These are phyloP conservation scores for Leishmania lainsoni DNA, from an alignment of 208 protist genomes.

Conservation along the genomic window DNA sequence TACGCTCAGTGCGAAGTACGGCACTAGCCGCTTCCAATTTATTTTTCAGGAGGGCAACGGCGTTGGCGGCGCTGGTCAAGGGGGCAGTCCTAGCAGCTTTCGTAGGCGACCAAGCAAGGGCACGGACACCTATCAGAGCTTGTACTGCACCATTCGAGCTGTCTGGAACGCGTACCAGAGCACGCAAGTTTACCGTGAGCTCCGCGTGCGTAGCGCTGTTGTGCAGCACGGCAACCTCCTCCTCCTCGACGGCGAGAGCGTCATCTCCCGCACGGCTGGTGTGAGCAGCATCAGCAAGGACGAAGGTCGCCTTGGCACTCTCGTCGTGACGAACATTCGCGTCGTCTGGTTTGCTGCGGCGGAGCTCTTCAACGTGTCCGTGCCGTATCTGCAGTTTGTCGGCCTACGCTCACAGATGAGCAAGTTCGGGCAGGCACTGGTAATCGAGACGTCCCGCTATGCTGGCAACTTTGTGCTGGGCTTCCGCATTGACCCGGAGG, in stretches of 20 bases:
- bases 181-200: slow-evolving; percentile 92
- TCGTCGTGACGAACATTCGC: slow-evolving; percentile 95
- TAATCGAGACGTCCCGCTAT: slow-evolving; percentile 74
- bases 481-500: slow-evolving; percentile 85
- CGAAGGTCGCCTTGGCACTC: slow-evolving; percentile 89
- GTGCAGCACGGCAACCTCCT: slow-evolving; percentile 87
- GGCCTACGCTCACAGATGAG: slow-evolving; percentile 73
- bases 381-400: slow-evolving; percentile 95
- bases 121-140: slow-evolving; percentile 4
- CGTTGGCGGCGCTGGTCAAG: background rate
- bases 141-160: slow-evolving; percentile 34
- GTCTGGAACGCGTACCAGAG: slow-evolving; percentile 95
- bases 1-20: slow-evolving; percentile 87
- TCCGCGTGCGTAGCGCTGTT: slow-evolving; percentile 93
- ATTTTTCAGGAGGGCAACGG: slow-evolving; percentile 91
- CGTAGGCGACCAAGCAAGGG: background rate
- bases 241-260: slow-evolving; percentile 85
- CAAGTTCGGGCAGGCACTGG: slow-evolving; percentile 82
- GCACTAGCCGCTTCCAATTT: slow-evolving; percentile 92
- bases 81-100: background rate
- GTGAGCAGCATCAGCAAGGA: slow-evolving; percentile 94
- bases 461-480: slow-evolving; percentile 85
- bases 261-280: slow-evolving; percentile 80
- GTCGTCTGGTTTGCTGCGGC: slow-evolving; percentile 94
- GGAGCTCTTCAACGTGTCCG: slow-evolving; percentile 95